Evolutionary conservation across 768 basidiomycete genomes (phyloP).

Genomic region (Mycena polygramma): DNA sequence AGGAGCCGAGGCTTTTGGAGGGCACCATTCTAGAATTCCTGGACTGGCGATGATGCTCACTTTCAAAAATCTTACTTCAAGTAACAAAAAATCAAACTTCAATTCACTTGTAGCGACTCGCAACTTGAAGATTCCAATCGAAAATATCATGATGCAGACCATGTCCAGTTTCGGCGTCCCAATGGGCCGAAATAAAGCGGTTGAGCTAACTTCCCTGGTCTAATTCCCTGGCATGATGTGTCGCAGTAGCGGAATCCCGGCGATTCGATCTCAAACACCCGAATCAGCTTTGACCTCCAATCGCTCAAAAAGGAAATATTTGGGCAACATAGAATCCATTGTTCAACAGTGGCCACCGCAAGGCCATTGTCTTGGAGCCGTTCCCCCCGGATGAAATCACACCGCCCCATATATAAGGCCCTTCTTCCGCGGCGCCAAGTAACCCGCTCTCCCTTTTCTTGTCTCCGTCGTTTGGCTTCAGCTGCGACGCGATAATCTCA

Average conservation of each 20-base stretch:
- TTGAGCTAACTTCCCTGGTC: too few species aligned
- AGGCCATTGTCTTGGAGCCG: background rate
- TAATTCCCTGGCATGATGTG: too few species aligned
- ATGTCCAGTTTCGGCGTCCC: too few species aligned
- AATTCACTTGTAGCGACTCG: too few species aligned
- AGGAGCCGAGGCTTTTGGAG: conserved; percentile 1
- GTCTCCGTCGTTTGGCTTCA: background rate
- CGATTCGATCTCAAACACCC: too few species aligned
- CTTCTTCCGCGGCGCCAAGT: background rate
- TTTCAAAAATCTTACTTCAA: background rate
- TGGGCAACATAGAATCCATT: background rate
- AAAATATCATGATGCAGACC: too few species aligned
- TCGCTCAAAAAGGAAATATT: conserved; percentile 22
- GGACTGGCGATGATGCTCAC: conserved; percentile 12
- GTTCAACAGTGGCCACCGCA: background rate
- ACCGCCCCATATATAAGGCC: background rate
- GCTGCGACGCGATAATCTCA: background rate
- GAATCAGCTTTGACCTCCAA: conserved; percentile 15
- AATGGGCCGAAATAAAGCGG: too few species aligned
- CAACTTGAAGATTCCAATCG: too few species aligned
- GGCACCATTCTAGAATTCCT: conserved; percentile 15
- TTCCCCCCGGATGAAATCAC: background rate
- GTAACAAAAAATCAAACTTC: background rate
- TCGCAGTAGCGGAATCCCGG: too few species aligned
- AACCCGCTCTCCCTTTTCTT: too few species aligned